A percentile compares a stretch with the other conserved stretches of the same genome.
phyloP scores from a whole-genome alignment of 306 rosid species.

The Cicer arietinum region DNA sequence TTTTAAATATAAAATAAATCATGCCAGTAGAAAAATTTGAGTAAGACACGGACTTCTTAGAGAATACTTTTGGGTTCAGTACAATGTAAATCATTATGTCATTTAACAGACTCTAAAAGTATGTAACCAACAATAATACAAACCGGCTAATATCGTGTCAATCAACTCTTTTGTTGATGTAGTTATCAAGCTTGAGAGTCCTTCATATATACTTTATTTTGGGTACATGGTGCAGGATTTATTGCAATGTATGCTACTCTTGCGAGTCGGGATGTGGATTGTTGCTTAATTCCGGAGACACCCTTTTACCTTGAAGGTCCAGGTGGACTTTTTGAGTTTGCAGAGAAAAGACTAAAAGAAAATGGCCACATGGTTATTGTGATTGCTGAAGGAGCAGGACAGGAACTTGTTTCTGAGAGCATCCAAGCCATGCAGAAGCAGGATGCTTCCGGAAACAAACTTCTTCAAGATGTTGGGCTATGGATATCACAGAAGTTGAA shows the following conservation, averaged over 20 bases:
- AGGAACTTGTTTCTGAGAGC: constrained; percentile 77
- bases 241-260: constrained; percentile 97
- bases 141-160: neutral
- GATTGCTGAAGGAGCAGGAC: constrained; percentile 98
- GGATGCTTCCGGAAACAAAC: constrained; percentile 98
- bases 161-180: constrained; percentile 6
- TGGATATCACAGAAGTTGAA: constrained; percentile 90
- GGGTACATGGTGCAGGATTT: constrained; percentile 67
- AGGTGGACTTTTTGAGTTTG: constrained; percentile 87
- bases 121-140: neutral
- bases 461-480: constrained; percentile 91
- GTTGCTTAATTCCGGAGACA: constrained; percentile 96
- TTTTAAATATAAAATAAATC: neutral
- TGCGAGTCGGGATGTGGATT: constrained; percentile 96
- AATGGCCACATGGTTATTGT: constrained; percentile 95
- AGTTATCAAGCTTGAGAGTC: constrained; percentile 23
- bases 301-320: constrained; percentile 91
- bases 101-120: constrained; percentile 12
- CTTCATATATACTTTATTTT: constrained; percentile 9
- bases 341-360: constrained; percentile 77
- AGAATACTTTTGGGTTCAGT: constrained; percentile 2
- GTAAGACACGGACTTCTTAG: neutral
- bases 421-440: constrained; percentile 50
- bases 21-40: neutral
- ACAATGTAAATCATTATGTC: constrained; percentile 15